Evolutionary conservation across 371 early-diverging fungal genomes (phyloP), one percentile per base, ranked within the genome.

Genomic region (Coemansia sp.): DNA sequence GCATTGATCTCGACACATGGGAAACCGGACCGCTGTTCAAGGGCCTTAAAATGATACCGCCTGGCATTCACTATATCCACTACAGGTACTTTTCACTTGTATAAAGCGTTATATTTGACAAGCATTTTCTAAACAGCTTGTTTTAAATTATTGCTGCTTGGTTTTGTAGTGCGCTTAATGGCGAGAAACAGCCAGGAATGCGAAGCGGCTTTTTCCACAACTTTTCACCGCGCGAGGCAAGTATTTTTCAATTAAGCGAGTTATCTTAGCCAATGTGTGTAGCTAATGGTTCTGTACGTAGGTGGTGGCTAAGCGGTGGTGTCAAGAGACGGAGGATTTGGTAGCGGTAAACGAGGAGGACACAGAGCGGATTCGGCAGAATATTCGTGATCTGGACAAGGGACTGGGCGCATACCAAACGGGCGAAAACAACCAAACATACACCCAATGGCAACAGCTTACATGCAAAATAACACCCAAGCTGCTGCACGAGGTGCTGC

Each of bases 1-100:
- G 97, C 12, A 90, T 97, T 66, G 98, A 97, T 74, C 87, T 88
- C 77, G 91, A 89, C 74, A 88, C 90, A 21, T 98, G 97, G 97
- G 86, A 87, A 25, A 90, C 89, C 14, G 97, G 98, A 0, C 93
- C 94, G 3, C 82, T 86, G 37, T 97, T 98, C 78, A 91, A 87
- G 72, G 98, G 98, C 18, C 70, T 97, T 59, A 95, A 95, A 80
- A 80, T 95, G 63, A 92, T 98, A 54, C 97, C 98, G 16, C 94
- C 96, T 0, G 97, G 98, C 0, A 74, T 94, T 18, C 98, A 98
- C 77, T 95, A 94, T 79, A 80, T 97, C 23, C 91, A 92, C 72
- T 95, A 92, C 80, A 88, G 91, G 37, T 37, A 37, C 37, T 9
- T 37, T 37, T 37, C 9, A 9, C 37, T 37, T 11, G 37, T 37